Evolutionary conservation across 495 filamentous ascomycete genomes (phyloP).

Genomic region (Penicillium mononematosum): DNA sequence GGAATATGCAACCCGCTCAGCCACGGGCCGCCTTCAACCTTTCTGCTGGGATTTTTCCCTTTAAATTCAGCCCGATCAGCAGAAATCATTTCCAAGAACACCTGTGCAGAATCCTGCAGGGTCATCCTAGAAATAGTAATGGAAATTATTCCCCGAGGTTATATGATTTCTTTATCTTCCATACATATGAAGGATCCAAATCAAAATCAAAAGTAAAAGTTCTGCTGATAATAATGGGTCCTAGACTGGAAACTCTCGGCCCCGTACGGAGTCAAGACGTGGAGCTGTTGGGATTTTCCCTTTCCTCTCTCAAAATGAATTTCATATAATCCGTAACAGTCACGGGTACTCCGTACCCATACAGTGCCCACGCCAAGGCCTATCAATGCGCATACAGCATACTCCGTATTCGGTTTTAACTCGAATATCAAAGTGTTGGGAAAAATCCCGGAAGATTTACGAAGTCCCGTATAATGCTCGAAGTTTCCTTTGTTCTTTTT

Average conservation of each 20-base stretch:
- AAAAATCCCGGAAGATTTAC: background rate
- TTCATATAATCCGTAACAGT: background rate
- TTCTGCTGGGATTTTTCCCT: slow-evolving; percentile 14
- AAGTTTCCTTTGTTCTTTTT: background rate
- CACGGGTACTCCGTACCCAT: no score
- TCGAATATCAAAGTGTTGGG: background rate
- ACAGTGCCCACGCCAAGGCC: background rate
- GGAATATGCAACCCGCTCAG: slow-evolving; percentile 26
- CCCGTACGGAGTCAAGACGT: slow-evolving; percentile 22
- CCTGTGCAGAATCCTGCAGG: background rate
- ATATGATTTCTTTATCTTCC: background rate
- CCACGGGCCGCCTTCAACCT: slow-evolving; percentile 21
- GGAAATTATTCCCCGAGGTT: background rate
- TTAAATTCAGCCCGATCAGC: background rate
- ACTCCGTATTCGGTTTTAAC: background rate
- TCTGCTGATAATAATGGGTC: background rate
- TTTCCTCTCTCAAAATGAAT: background rate
- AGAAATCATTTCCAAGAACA: background rate
- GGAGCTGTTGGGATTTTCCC: slow-evolving; percentile 18
- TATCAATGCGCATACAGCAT: background rate
- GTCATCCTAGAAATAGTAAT: background rate
- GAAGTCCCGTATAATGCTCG: background rate
- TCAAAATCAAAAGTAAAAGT: background rate
- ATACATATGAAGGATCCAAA: no score
- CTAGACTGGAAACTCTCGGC: slow-evolving; percentile 10